Percentiles rank a stretch among this genome's conserved stretches.
These are phyloP conservation scores for Fusarium annulatum DNA, from an alignment of 2,329 filamentous ascomycete genomes.

Conservation along the genomic window DNA sequence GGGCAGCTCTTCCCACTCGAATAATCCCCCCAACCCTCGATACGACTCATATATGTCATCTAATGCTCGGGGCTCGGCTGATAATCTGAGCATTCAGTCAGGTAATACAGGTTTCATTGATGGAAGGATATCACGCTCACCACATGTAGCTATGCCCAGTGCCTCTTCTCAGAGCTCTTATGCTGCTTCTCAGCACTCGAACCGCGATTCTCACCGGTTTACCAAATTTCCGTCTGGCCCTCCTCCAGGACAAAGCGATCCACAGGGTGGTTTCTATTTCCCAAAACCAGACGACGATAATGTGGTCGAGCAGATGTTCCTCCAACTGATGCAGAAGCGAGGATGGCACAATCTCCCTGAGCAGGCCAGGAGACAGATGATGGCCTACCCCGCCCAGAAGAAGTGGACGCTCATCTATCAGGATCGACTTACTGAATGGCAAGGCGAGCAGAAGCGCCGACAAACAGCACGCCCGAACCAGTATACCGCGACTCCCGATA, in stretches of 20 bases:
- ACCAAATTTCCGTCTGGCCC: slow-evolving; percentile 61
- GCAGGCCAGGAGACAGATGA: slow-evolving; percentile 93
- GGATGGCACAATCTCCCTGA: slow-evolving; percentile 98
- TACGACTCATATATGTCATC: slow-evolving; percentile 72
- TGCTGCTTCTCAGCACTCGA: slow-evolving; percentile 57
- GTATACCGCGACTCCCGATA: slow-evolving; percentile 74
- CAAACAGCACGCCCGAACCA: slow-evolving; percentile 78
- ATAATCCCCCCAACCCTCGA: slow-evolving; percentile 64
- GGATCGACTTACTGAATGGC: slow-evolving; percentile 91
- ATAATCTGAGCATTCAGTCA: slow-evolving; percentile 68
- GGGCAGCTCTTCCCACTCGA: slow-evolving; percentile 65
- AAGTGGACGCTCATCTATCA: slow-evolving; percentile 99
- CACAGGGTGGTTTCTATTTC: slow-evolving; percentile 68
- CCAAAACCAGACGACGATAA: slow-evolving; percentile 82
- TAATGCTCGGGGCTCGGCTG: slow-evolving; percentile 67
- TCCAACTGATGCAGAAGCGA: slow-evolving; percentile 95
- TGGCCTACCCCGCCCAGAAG: slow-evolving; percentile 91
- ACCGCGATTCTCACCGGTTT: slow-evolving; percentile 60
- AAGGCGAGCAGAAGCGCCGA: slow-evolving; percentile 91
- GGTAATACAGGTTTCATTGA: slow-evolving; percentile 61
- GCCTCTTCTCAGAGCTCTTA: slow-evolving; percentile 68
- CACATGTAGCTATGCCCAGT: slow-evolving; percentile 62
- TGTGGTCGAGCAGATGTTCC: slow-evolving; percentile 89
- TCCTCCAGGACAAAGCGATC: slow-evolving; percentile 47
- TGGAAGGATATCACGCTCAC: slow-evolving; percentile 48